Conservation (phyloP, 2,329 filamentous ascomycete species). For the Colletotrichum orchidophilum region DNA sequence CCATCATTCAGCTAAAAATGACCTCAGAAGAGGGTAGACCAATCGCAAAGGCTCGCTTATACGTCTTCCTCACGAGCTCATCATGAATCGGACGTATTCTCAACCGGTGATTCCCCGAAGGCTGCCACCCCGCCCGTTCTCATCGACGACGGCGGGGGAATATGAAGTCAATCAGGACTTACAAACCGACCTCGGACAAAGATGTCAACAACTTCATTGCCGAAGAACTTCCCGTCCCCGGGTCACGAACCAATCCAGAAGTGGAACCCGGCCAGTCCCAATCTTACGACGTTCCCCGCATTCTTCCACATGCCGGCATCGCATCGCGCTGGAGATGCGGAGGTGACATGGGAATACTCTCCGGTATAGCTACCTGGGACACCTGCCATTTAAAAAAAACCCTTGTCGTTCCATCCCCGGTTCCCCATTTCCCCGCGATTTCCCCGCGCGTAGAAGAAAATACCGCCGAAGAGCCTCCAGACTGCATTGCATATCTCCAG, state of each 20-base stretch:
- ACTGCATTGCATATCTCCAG: neutral
- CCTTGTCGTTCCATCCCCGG: neutral
- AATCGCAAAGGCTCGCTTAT: neutral
- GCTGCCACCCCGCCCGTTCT: neutral
- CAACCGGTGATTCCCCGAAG: neutral
- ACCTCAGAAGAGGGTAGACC: too few relatives aligned
- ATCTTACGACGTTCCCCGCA: conserved; percentile 18
- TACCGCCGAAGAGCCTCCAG: conserved; percentile 20
- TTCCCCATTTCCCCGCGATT: conserved; percentile 8
- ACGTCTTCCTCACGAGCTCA: neutral
- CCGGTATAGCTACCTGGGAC: neutral
- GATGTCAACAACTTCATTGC: neutral
- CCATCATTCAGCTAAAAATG: neutral
- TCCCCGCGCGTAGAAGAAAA: conserved; percentile 9
- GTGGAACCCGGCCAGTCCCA: neutral
- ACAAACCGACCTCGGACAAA: conserved; percentile 4
- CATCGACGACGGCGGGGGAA: neutral
- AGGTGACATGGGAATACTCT: neutral
- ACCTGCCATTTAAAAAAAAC: neutral
- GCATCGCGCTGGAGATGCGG: neutral
- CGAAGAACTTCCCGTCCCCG: conserved; percentile 5
- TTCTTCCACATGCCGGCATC: conserved; percentile 7
- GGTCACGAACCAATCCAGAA: neutral
- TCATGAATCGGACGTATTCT: neutral
- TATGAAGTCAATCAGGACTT: neutral